Evolutionary conservation across 2,329 filamentous ascomycete genomes (phyloP).

Genomic region (Xylaria sp.): DNA sequence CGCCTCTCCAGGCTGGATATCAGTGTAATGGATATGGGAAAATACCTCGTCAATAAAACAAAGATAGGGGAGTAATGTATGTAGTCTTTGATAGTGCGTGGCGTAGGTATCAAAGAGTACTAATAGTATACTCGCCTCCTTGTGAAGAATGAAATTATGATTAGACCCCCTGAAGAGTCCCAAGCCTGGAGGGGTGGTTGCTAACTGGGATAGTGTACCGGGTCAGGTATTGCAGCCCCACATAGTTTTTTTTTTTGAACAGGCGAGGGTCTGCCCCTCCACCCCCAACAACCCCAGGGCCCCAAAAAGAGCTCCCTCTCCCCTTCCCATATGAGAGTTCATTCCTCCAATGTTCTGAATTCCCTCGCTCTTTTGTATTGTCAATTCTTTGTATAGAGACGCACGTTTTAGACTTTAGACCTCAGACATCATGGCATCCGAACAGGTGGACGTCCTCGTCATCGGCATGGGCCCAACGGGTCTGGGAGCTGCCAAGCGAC

Average conservation of each 20-base stretch:
- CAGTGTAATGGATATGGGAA: neutral
- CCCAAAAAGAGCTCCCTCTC: slow-evolving; percentile 37
- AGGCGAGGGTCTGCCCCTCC: slow-evolving; percentile 34
- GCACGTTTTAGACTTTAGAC: slow-evolving; percentile 1
- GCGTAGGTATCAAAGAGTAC: slow-evolving; percentile 1
- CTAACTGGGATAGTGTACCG: slow-evolving; percentile 10
- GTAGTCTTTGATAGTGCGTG: slow-evolving; percentile 2
- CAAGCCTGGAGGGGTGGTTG: slow-evolving; percentile 19
- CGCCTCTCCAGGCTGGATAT: neutral
- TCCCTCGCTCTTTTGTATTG: slow-evolving; percentile 17
- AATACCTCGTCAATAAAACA: slow-evolving; percentile 13
- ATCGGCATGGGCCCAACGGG: slow-evolving; percentile 98
- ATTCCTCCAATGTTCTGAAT: slow-evolving; percentile 30
- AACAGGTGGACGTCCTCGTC: slow-evolving; percentile 93
- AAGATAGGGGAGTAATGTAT: no score
- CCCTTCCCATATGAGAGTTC: slow-evolving; percentile 27
- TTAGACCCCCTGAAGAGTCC: slow-evolving; percentile 19
- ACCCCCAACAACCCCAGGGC: slow-evolving; percentile 21
- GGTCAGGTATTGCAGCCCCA: slow-evolving; percentile 30
- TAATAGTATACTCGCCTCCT: slow-evolving; percentile 12
- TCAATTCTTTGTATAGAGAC: slow-evolving; percentile 28
- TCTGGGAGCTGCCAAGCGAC: slow-evolving; percentile 95
- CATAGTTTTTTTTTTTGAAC: slow-evolving; percentile 29
- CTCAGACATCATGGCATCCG: slow-evolving; percentile 35
- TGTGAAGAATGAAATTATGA: slow-evolving; percentile 29